These are phyloP conservation scores for Neopestalotiopsis rosae DNA, from an alignment of 2,329 filamentous ascomycete species.

Conservation along the genomic window DNA sequence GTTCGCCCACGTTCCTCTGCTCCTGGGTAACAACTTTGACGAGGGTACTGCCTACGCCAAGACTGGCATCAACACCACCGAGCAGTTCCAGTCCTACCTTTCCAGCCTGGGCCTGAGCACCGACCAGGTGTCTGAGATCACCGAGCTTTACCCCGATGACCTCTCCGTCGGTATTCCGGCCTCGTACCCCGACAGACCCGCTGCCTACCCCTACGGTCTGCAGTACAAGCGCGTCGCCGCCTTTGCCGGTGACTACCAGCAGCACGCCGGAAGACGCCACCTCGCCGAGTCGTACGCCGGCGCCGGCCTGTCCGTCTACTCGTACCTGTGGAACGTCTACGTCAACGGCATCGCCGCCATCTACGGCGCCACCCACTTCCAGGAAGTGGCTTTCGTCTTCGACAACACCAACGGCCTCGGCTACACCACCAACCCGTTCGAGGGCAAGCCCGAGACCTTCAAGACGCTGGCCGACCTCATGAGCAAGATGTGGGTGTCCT, in stretches of 20 bases:
- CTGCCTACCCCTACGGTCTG: constrained; percentile 15
- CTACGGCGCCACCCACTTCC: constrained; percentile 43
- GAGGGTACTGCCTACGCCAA: constrained; percentile 57
- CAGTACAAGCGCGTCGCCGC: constrained; percentile 22
- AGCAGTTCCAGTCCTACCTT: constrained; percentile 52
- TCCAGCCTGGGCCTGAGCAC: constrained; percentile 5
- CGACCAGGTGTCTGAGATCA: neutral
- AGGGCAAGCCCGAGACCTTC: constrained; percentile 46
- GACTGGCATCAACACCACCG: constrained; percentile 58
- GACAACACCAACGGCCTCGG: constrained; percentile 55
- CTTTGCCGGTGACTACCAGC: constrained; percentile 57
- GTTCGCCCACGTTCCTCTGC: constrained; percentile 40
- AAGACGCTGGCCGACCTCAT: constrained; percentile 50
- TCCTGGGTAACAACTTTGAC: constrained; percentile 40
- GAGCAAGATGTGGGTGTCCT: constrained; percentile 57
- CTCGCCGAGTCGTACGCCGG: constrained; percentile 57
- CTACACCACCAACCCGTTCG: constrained; percentile 46
- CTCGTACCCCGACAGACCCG: constrained; percentile 11
- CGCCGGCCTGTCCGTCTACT: constrained; percentile 56
- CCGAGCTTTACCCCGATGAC: constrained; percentile 20
- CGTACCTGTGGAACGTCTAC: constrained; percentile 52
- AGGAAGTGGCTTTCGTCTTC: constrained; percentile 60
- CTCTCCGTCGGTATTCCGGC: constrained; percentile 20
- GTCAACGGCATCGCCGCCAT: constrained; percentile 33
- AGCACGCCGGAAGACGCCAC: constrained; percentile 60